phyloP scores from a whole-genome alignment of 176 grass and related monocot species.

The Carex myosuroides region DNA sequence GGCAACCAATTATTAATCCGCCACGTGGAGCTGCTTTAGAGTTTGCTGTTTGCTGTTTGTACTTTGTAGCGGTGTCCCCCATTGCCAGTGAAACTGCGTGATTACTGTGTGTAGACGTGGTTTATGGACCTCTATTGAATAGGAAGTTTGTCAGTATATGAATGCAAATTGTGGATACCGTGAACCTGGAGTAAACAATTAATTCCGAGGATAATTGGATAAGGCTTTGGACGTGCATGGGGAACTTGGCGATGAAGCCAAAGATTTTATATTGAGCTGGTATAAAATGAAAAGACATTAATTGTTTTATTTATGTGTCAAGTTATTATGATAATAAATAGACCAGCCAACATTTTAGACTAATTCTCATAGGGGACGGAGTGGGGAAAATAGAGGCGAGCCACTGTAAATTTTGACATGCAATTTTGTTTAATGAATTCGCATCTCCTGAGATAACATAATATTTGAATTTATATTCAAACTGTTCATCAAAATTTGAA shows the following conservation, averaged over 20 bases:
- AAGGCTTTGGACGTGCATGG: slow-evolving; percentile 6
- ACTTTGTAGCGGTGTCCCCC: neutral
- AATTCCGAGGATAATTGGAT: neutral
- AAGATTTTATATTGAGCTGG: neutral
- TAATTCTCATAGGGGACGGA: too few species aligned
- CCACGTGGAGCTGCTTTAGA: neutral
- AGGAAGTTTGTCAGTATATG: neutral
- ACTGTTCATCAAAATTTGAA: too few species aligned
- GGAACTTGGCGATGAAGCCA: neutral
- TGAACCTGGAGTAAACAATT: neutral
- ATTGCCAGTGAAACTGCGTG: neutral
- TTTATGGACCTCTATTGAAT: neutral
- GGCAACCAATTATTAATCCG: too few species aligned
- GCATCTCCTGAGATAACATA: too few species aligned
- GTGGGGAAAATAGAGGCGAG: too few species aligned
- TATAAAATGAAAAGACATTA: neutral
- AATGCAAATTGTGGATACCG: neutral
- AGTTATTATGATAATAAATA: neutral
- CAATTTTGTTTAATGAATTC: too few species aligned
- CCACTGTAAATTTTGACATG: too few species aligned
- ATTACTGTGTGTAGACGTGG: neutral
- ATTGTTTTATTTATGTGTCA: neutral
- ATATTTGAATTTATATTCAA: too few species aligned
- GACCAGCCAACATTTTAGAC: too few species aligned
- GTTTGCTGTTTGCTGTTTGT: slow-evolving; percentile 20